phyloP scores from a whole-genome alignment of 2,329 filamentous ascomycete species.

The Paecilomyces sp. region DNA sequence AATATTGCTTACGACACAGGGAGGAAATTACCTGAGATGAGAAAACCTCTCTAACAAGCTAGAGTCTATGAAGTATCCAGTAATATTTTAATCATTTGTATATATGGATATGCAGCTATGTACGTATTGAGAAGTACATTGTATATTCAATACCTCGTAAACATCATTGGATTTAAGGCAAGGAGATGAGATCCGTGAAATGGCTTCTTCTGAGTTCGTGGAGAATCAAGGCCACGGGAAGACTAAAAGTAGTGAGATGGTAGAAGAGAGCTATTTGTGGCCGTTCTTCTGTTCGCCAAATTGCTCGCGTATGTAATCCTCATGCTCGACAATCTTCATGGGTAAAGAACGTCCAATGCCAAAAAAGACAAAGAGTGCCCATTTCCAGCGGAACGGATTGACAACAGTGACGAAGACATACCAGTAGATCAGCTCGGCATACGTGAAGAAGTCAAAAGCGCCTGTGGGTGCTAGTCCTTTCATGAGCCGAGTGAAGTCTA shows the following conservation, averaged over 20 bases:
- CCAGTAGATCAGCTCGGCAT: slow-evolving; percentile 79
- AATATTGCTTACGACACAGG: background rate
- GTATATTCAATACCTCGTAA: background rate
- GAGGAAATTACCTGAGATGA: background rate
- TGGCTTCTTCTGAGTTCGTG: too few species aligned
- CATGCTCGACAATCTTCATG: slow-evolving; percentile 56
- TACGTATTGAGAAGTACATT: background rate
- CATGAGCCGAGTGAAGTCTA: slow-evolving; percentile 69
- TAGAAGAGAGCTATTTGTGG: background rate
- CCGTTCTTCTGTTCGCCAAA: background rate
- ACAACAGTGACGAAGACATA: slow-evolving; percentile 70
- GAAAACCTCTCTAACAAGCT: background rate
- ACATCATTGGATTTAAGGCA: too few species aligned
- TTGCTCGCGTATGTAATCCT: slow-evolving; percentile 47
- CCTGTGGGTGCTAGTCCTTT: slow-evolving; percentile 64
- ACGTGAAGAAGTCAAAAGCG: slow-evolving; percentile 86
- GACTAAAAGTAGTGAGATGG: too few species aligned
- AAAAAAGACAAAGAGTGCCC: slow-evolving; percentile 75
- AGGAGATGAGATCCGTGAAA: too few species aligned
- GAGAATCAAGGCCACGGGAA: too few species aligned
- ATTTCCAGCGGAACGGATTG: slow-evolving; percentile 88
- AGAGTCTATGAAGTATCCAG: background rate
- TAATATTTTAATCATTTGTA: background rate
- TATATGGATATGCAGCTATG: background rate
- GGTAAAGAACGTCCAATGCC: slow-evolving; percentile 64